Evolutionary conservation across 1,139 yeast genomes (phyloP).

Genomic region (Yamadazyma diospyri): DNA sequence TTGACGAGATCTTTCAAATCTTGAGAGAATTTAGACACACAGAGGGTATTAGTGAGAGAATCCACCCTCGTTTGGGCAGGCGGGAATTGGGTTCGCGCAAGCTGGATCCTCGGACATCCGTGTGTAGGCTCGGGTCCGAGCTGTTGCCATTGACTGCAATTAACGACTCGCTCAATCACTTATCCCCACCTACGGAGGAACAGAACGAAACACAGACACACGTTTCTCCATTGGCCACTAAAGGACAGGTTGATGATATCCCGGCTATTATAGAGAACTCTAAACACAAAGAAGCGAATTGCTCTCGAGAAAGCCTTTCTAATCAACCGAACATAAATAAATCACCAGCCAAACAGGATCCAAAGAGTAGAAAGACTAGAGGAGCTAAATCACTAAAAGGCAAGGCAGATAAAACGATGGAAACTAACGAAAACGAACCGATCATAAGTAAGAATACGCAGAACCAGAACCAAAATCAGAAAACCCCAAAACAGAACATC

Average conservation of each 20-base stretch:
- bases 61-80: neutral
- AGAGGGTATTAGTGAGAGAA: constrained; percentile 5
- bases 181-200: neutral
- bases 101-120: neutral
- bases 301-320: no score
- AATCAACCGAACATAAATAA: neutral
- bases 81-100: neutral
- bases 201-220: neutral
- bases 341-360: neutral
- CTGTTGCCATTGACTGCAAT: neutral
- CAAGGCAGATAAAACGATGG: neutral
- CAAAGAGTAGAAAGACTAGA: no score
- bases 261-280: neutral
- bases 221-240: no score
- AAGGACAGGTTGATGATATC: no score
- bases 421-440: neutral
- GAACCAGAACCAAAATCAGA: neutral
- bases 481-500: neutral
- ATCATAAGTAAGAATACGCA: neutral
- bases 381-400: neutral
- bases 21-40: constrained; percentile 10
- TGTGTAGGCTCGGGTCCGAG: neutral
- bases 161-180: neutral
- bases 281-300: neutral
- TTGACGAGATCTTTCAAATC: constrained; percentile 11